Percentiles rank a stretch among this genome's conserved stretches.
Evolutionary conservation across 108 stramenopile species (phyloP).

Genomic region (Conticribra guillardii): DNA sequence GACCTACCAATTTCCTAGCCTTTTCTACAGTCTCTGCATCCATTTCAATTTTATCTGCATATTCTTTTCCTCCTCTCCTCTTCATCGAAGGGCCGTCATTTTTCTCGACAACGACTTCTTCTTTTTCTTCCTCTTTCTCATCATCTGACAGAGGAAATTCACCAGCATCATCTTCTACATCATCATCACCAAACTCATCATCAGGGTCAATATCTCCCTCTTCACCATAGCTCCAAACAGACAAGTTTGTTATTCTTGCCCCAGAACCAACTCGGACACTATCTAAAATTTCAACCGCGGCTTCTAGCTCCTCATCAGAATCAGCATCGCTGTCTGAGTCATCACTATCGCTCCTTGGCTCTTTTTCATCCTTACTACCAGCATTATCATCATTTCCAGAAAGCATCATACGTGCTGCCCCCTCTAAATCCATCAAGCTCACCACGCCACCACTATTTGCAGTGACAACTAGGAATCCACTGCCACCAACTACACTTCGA

Average conservation of each 20-base stretch:
- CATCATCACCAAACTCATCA: neutral
- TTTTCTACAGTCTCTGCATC: constrained; percentile 65
- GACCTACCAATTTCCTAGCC: constrained; percentile 69
- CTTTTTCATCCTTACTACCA: constrained; percentile 35
- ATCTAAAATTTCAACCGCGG: constrained; percentile 81
- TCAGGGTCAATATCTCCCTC: constrained; percentile 10
- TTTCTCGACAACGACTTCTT: constrained; percentile 14
- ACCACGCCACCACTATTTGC: constrained; percentile 87
- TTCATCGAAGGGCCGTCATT: constrained; percentile 13
- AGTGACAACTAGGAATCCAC: constrained; percentile 76
- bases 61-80: constrained; percentile 6
- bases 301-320: constrained; percentile 55
- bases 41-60: constrained; percentile 44
- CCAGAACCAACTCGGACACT: constrained; percentile 82
- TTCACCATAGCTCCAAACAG: constrained; percentile 63
- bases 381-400: constrained; percentile 26
- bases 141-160: constrained; percentile 16
- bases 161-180: constrained; percentile 10
- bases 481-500: constrained; percentile 56
- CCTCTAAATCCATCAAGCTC: constrained; percentile 83
- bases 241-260: constrained; percentile 83
- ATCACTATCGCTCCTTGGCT: constrained; percentile 25
- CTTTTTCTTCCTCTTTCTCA: constrained; percentile 27
- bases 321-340: constrained; percentile 36
- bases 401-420: constrained; percentile 82